A percentile compares a stretch with the other conserved stretches of the same genome.
Conservation (phyloP, 129 eudicot species). For the Lonicera japonica region DNA sequence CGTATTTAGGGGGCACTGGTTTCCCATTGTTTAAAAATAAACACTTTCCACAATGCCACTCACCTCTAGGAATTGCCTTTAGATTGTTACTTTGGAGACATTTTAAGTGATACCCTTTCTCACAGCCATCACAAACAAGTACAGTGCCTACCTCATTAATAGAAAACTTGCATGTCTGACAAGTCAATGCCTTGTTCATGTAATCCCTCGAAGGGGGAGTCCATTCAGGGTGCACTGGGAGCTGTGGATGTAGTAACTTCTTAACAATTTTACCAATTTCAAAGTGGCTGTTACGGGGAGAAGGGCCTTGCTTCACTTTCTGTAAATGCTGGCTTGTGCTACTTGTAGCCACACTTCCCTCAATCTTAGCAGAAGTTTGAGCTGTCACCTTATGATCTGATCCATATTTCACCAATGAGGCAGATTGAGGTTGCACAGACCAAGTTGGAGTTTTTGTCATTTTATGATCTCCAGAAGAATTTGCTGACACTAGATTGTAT, state of each 20-base stretch:
- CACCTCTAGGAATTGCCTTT: slow-evolving; percentile 66
- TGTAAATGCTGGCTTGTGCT: slow-evolving; percentile 31
- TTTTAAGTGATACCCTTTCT: slow-evolving; percentile 78
- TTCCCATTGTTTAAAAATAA: slow-evolving; percentile 71
- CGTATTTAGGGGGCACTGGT: slow-evolving; percentile 94
- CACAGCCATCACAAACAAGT: slow-evolving; percentile 95
- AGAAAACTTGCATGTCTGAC: slow-evolving; percentile 63
- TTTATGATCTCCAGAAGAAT: slow-evolving; percentile 36
- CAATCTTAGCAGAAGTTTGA: slow-evolving; percentile 39
- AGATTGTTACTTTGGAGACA: slow-evolving; percentile 59
- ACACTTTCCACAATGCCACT: slow-evolving; percentile 94
- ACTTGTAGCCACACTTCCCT: slow-evolving; percentile 26
- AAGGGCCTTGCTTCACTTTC: slow-evolving; percentile 34
- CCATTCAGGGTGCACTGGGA: slow-evolving; percentile 59
- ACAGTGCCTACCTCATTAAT: slow-evolving; percentile 62
- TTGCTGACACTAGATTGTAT: slow-evolving; percentile 27
- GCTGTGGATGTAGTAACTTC: slow-evolving; percentile 53
- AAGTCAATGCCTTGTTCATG: slow-evolving; percentile 74
- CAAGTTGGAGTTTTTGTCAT: slow-evolving; percentile 47
- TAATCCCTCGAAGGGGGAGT: slow-evolving; percentile 88
- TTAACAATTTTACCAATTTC: slow-evolving; percentile 77
- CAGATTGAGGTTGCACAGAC: slow-evolving; percentile 52
- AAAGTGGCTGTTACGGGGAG: slow-evolving; percentile 38
- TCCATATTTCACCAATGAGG: slow-evolving; percentile 28
- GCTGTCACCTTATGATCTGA: slow-evolving; percentile 29